A percentile compares a stretch with the other conserved stretches of the same genome.
Evolutionary conservation across 345 rosid species (phyloP).

Genomic region (Turnera subulata): DNA sequence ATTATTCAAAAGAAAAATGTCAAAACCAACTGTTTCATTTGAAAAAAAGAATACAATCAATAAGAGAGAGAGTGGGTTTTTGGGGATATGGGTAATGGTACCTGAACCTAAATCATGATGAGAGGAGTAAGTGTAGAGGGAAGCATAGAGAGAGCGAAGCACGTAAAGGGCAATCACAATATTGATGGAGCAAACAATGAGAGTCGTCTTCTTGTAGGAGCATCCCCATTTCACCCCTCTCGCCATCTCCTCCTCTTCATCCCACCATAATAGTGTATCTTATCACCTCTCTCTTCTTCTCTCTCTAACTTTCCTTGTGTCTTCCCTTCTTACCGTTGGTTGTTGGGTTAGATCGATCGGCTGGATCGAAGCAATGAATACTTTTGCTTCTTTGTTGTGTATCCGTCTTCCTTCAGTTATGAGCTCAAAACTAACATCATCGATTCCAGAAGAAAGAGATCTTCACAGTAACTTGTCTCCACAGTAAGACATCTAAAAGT

Average conservation of each 20-base stretch:
- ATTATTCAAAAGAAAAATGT: not conserved
- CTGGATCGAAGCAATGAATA: no score
- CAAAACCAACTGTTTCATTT: not conserved
- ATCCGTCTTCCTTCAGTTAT: no score
- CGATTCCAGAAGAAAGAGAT: no score
- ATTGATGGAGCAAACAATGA: conserved; percentile 78
- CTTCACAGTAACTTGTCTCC: no score
- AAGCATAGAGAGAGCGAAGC: conserved; percentile 75
- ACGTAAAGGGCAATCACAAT: conserved; percentile 88
- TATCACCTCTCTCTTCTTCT: not conserved
- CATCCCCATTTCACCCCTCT: conserved; percentile 42
- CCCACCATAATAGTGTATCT: conserved; percentile 20
- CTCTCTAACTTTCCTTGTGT: not conserved
- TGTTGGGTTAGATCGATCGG: no score
- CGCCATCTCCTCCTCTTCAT: conserved; percentile 28
- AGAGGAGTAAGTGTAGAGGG: conserved; percentile 71
- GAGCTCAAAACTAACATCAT: no score
- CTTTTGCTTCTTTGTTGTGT: no score
- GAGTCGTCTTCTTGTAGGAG: conserved; percentile 71
- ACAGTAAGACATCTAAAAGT: no score
- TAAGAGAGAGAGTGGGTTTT: not conserved
- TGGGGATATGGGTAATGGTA: no score
- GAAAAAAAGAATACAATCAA: not conserved
- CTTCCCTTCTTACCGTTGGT: no score
- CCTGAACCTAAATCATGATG: conserved; percentile 27